These are phyloP conservation scores for Acer negundo DNA, from an alignment of 345 rosid species.

Conservation along the genomic window DNA sequence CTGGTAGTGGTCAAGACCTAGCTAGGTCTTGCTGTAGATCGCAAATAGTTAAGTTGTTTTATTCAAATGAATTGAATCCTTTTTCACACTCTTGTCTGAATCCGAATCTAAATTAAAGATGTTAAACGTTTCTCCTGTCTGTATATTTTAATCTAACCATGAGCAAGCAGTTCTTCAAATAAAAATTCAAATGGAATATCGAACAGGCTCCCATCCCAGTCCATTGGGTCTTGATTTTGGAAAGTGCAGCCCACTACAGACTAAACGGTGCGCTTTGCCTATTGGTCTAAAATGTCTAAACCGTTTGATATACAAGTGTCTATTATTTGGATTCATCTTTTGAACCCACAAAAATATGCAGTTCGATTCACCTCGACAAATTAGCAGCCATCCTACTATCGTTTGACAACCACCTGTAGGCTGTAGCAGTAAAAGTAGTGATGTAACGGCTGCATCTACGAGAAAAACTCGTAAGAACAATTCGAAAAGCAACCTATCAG, in stretches of 20 bases:
- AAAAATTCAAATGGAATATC: neutral
- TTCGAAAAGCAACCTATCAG: no score
- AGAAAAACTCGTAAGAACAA: no score
- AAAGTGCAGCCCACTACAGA: neutral
- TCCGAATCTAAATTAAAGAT: neutral
- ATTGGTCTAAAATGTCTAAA: neutral
- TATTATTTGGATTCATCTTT: neutral
- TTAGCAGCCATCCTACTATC: neutral
- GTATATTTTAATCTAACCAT: neutral
- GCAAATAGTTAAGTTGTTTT: neutral
- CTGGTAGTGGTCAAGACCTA: neutral
- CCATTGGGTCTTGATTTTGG: neutral
- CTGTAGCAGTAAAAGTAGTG: no score
- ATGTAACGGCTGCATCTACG: no score
- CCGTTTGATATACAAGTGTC: neutral
- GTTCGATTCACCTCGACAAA: no score
- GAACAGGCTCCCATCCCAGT: neutral
- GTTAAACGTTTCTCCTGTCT: neutral
- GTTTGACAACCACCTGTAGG: no score
- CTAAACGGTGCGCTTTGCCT: neutral
- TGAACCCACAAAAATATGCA: neutral
- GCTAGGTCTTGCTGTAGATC: neutral
- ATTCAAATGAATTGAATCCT: neutral
- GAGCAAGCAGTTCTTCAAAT: neutral
- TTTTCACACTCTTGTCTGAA: neutral